Conservation (phyloP, 108 stramenopile species). For the Pseudonitzschia pungens region DNA sequence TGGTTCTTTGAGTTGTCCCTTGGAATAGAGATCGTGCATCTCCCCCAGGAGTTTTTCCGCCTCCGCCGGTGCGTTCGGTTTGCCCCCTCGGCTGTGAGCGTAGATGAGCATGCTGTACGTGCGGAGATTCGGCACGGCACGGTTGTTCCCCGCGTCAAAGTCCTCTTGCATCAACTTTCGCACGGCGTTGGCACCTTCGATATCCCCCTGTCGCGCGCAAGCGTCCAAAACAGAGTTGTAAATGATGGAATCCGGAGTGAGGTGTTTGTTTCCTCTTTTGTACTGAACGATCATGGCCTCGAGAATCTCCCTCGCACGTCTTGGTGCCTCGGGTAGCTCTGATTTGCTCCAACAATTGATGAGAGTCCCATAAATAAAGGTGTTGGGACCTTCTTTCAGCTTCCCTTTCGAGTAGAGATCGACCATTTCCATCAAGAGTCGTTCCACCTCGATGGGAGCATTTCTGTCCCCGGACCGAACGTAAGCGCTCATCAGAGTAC, state of each 20-base stretch:
- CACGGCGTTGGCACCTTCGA: background rate
- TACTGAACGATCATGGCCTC: slow-evolving; percentile 21
- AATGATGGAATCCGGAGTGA: slow-evolving; percentile 26
- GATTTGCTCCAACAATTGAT: slow-evolving; percentile 13
- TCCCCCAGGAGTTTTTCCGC: background rate
- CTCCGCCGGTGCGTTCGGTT: slow-evolving; percentile 1
- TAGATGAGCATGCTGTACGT: slow-evolving; percentile 18
- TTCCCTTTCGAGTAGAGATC: background rate
- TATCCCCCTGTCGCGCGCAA: background rate
- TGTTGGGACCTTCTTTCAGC: background rate
- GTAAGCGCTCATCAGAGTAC: background rate
- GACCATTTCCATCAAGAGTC: background rate
- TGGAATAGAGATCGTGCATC: slow-evolving; percentile 1
- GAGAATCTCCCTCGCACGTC: slow-evolving; percentile 1
- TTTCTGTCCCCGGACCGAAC: background rate
- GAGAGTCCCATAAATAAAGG: background rate
- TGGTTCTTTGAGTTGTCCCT: slow-evolving; percentile 2
- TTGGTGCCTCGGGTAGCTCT: background rate
- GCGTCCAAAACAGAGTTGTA: background rate
- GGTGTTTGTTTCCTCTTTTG: slow-evolving; percentile 6
- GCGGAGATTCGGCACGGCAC: slow-evolving; percentile 24
- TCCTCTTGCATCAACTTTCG: background rate
- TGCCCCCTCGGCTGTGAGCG: background rate
- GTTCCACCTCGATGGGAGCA: background rate
- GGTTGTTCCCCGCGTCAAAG: background rate